A percentile compares a stretch with the other conserved stretches of the same genome.
These are phyloP conservation scores for Chaetomidium leptoderma DNA, from an alignment of 495 filamentous ascomycete species.

Conservation along the genomic window DNA sequence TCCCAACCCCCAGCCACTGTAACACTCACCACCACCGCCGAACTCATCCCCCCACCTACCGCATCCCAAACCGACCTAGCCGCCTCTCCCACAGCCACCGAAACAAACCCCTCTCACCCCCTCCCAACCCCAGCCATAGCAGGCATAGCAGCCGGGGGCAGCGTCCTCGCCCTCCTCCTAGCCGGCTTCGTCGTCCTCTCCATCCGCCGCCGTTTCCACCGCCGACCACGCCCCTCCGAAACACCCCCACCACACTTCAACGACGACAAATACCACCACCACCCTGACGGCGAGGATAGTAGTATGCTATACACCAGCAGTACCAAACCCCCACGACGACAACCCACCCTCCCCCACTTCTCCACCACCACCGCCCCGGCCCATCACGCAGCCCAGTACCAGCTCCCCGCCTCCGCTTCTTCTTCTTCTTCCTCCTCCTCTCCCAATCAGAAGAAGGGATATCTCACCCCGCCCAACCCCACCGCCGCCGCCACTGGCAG, in stretches of 20 bases:
- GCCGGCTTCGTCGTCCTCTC: slow-evolving; percentile 22
- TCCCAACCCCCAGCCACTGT: slow-evolving; percentile 16
- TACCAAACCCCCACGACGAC: not conserved
- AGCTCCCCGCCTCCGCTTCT: not conserved
- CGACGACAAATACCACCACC: not conserved
- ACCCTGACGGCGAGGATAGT: not conserved
- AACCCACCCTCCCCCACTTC: not conserved
- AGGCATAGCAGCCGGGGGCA: slow-evolving; percentile 24
- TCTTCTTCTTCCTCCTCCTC: too few species aligned
- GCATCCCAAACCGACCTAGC: not conserved
- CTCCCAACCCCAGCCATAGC: slow-evolving; percentile 28
- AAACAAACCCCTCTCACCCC: not conserved
- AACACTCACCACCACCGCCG: slow-evolving; percentile 26
- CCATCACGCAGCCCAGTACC: not conserved
- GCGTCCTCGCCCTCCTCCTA: slow-evolving; percentile 20
- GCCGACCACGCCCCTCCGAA: not conserved
- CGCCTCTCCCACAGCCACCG: slow-evolving; percentile 4
- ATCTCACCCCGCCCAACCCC: too few species aligned
- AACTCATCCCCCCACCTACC: slow-evolving; percentile 3
- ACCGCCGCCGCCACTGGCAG: not conserved
- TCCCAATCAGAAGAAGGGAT: too few species aligned
- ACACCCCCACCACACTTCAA: not conserved
- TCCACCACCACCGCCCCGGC: not conserved
- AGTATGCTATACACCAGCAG: not conserved
- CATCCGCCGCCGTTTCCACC: slow-evolving; percentile 19